Percentiles rank a stretch among this genome's conserved stretches.
These are phyloP conservation scores for Didymella pomorum DNA, from an alignment of 2,329 filamentous ascomycete species.

Conservation along the genomic window DNA sequence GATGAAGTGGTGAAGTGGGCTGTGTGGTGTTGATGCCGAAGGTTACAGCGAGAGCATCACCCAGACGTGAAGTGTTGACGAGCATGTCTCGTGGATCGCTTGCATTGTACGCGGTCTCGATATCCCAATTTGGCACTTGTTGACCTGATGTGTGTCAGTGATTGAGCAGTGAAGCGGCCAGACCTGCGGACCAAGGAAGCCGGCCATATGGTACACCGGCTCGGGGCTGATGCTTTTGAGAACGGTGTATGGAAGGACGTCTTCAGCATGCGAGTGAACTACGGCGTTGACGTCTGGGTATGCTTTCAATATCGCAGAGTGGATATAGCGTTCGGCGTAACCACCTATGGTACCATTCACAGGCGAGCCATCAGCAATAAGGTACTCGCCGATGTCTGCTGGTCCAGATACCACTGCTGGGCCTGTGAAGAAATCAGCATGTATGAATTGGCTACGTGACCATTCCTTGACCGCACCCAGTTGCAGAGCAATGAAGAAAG, in stretches of 20 bases:
- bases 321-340: constrained; percentile 53
- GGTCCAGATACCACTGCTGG: constrained; percentile 48
- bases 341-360: constrained; percentile 30
- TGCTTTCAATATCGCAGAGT: constrained; percentile 48
- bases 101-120: constrained; percentile 24
- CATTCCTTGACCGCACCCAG: constrained; percentile 13
- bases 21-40: constrained; percentile 31
- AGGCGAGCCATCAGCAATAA: constrained; percentile 43
- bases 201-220: constrained; percentile 49
- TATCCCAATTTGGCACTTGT: constrained; percentile 39
- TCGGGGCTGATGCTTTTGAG: constrained; percentile 26
- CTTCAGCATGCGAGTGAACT: constrained; percentile 50
- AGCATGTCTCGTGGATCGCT: constrained; percentile 35
- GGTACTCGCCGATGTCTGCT: constrained; percentile 51
- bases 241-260: constrained; percentile 46
- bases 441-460: neutral
- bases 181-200: constrained; percentile 34
- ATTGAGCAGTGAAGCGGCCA: no score
- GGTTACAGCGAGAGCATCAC: constrained; percentile 30
- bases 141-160: neutral
- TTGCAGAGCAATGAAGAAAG: constrained; percentile 52
- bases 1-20: constrained; percentile 34
- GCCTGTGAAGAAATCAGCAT: neutral
- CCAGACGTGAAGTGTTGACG: constrained; percentile 31
- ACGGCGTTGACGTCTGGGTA: constrained; percentile 50